Evolutionary conservation across 208 protist species (phyloP), one percentile per base, ranked within the genome.

Genomic region (Leishmania major): DNA sequence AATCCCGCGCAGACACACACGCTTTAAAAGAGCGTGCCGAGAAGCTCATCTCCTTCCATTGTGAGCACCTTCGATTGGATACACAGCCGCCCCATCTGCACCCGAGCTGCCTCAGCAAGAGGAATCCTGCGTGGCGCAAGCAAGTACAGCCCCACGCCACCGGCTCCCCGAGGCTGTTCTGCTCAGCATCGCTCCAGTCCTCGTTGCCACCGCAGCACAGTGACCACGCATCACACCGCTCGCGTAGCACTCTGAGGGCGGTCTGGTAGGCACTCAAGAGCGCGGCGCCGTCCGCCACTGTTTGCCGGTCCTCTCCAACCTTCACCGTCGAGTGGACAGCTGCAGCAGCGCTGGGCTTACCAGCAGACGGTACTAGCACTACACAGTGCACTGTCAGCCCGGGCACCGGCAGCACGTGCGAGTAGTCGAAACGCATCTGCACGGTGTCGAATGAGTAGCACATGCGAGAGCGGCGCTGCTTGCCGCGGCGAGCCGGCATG

Each of bases 21-120:
- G 28, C 70, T 74, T 84, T 85, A 93, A 67, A 91, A 93, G 7
- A 91, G 85, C 64, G 92, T 88, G 57, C 92, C 87, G n/a, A 93
- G 70, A 45, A 91, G 75, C 40, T 83, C 86, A 70, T 93, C 88
- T 55, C 77, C 81, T 67, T 86, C 66, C 40, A 66, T 69, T 10
- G 60, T 67, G 28, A 84, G 62, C 19, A 84, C 45, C n/a, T 75
- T 84, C 71, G 76, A 80, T 0, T 84, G 78, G 25, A 90, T 81
- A 35, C 75, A 74, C 43, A 81, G 79, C 40, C 83, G 81, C 49
- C 87, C 76, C 70, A 92, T 86, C 43, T 74, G 81, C 72, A 89
- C 81, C 40, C 82, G 64, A 35, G 81, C 70, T 66, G 47, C 78
- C 79, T 93, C 90, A 0, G 75, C 70, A 37, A 93, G 73, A 31